Percentiles rank a stretch among this genome's conserved stretches.
Evolutionary conservation across 805 yeast species (phyloP).

Genomic region (Candida manassasensis): DNA sequence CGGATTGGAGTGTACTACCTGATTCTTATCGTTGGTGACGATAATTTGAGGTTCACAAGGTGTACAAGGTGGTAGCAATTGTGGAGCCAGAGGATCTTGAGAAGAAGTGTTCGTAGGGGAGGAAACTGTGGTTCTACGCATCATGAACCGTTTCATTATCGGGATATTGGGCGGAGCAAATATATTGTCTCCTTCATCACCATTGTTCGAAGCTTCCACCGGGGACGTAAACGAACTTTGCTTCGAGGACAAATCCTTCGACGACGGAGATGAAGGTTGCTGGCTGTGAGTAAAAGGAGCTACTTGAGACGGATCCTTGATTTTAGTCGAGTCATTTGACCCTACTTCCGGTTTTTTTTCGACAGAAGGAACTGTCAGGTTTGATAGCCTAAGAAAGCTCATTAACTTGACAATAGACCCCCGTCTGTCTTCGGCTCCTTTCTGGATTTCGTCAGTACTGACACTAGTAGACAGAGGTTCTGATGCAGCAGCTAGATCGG

Average conservation of each 20-base stretch:
- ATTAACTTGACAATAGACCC: slow-evolving; percentile 1
- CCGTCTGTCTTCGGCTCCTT: background rate
- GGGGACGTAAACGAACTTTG: background rate
- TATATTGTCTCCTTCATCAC: background rate
- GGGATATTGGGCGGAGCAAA: background rate
- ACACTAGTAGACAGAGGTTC: background rate
- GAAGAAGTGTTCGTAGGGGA: background rate
- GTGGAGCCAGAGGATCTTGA: slow-evolving; percentile 8
- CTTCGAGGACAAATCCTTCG: slow-evolving; percentile 1
- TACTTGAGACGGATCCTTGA: background rate
- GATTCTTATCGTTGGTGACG: slow-evolving; percentile 10
- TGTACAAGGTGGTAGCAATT: background rate
- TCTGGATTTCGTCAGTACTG: background rate
- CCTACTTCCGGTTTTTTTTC: background rate
- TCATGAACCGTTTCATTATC: slow-evolving; percentile 4
- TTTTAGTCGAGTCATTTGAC: background rate
- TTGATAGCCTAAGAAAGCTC: slow-evolving; percentile 1
- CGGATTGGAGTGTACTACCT: slow-evolving; percentile 36
- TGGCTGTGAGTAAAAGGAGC: background rate
- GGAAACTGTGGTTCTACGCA: slow-evolving; percentile 4
- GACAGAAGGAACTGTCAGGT: background rate
- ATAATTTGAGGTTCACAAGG: slow-evolving; percentile 10
- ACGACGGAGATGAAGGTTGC: background rate
- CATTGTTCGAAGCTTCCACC: too few species aligned
- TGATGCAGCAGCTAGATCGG: background rate